Conservation (phyloP, 805 yeast genomes). For the Clavispora carvajalis region DNA sequence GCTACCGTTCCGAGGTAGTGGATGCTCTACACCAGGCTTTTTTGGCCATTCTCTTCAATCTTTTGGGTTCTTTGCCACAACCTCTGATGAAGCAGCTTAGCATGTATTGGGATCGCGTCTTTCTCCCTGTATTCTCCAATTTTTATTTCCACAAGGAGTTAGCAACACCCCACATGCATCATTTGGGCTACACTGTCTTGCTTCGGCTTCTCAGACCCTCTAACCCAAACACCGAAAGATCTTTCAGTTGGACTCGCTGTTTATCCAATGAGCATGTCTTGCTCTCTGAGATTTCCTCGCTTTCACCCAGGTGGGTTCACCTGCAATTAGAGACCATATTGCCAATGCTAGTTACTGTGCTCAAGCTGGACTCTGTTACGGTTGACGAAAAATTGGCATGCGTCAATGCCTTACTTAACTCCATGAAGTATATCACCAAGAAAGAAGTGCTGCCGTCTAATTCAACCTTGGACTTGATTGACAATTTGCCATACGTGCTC, state of each 20-base stretch:
- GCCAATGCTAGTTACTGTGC: constrained; percentile 19
- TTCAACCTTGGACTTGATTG: constrained; percentile 28
- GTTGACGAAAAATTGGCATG: constrained; percentile 21
- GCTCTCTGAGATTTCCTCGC: constrained; percentile 25
- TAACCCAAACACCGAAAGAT: constrained; percentile 16
- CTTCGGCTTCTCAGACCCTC: constrained; percentile 21
- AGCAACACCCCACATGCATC: constrained; percentile 21
- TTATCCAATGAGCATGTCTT: constrained; percentile 27
- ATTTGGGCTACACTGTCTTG: constrained; percentile 25
- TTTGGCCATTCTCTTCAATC: constrained; percentile 24
- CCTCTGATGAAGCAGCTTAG: constrained; percentile 21
- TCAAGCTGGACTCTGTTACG: constrained; percentile 20
- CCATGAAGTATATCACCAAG: constrained; percentile 23
- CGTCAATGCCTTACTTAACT: constrained; percentile 20
- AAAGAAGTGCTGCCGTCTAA: constrained; percentile 26
- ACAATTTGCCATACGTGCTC: constrained; percentile 24
- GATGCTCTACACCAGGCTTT: constrained; percentile 27
- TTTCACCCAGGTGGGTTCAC: constrained; percentile 32
- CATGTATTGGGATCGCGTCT: constrained; percentile 34
- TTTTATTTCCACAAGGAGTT: constrained; percentile 30
- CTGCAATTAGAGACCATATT: constrained; percentile 26
- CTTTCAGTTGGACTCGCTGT: constrained; percentile 25
- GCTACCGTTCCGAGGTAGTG: constrained; percentile 19
- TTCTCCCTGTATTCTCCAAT: constrained; percentile 25
- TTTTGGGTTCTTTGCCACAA: constrained; percentile 17